These are phyloP conservation scores for Candida multigemmis DNA, from an alignment of 805 yeast genomes.

Conservation along the genomic window DNA sequence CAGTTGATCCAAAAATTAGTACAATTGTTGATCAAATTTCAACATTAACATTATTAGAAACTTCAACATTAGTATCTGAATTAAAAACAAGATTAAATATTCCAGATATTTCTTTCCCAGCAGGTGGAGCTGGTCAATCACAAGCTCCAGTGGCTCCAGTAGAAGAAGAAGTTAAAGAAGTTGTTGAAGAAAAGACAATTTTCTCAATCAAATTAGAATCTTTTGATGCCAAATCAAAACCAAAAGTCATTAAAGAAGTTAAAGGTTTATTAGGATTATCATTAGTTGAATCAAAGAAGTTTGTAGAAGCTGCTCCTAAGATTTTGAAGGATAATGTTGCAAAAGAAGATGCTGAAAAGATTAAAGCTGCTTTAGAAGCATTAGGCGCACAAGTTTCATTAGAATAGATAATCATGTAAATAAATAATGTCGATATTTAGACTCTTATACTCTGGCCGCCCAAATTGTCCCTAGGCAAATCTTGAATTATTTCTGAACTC, in stretches of 20 bases:
- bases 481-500: too few species aligned
- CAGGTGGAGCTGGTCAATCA: slow-evolving; percentile 44
- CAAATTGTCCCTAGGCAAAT: too few species aligned
- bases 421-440: too few species aligned
- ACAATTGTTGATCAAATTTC: slow-evolving; percentile 87
- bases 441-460: too few species aligned
- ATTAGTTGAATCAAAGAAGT: slow-evolving; percentile 93
- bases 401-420: slow-evolving; percentile 69
- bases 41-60: slow-evolving; percentile 83
- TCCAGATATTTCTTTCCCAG: slow-evolving; percentile 86
- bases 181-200: slow-evolving; percentile 83
- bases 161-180: slow-evolving; percentile 67
- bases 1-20: slow-evolving; percentile 82
- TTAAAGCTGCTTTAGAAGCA: slow-evolving; percentile 85
- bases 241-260: slow-evolving; percentile 96
- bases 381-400: slow-evolving; percentile 89
- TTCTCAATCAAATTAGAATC: slow-evolving; percentile 88
- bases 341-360: slow-evolving; percentile 96
- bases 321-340: slow-evolving; percentile 89
- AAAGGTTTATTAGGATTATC: slow-evolving; percentile 86
- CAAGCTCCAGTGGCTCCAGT: slow-evolving; percentile 67
- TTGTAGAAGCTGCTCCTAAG: slow-evolving; percentile 97
- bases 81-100: slow-evolving; percentile 78
- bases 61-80: slow-evolving; percentile 77
- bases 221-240: slow-evolving; percentile 90